Evolutionary conservation across 2,329 filamentous ascomycete species (phyloP), one percentile per base, ranked within the genome.

Genomic region (Pseudofabraea citricarpa): DNA sequence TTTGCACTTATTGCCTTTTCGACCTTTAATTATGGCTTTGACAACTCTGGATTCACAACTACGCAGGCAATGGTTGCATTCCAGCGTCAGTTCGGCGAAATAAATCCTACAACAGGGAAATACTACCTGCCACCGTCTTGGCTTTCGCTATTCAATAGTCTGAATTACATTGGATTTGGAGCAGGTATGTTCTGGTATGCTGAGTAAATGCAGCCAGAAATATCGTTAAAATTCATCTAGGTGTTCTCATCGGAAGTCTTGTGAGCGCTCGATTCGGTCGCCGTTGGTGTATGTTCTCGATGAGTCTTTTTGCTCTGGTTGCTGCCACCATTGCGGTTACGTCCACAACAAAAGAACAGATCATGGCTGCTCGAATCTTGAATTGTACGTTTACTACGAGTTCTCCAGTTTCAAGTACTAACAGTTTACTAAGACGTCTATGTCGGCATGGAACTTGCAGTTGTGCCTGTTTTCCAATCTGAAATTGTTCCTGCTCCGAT

Each of bases 21-120:
- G 0, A 56, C 56, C 1, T 62, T 67, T 41, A 68, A 67, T 43
- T 69, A 66, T 59, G 65, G 65, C 16, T 67, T 68, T 19, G 65
- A 68, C 41, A 64, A 67, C 33, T 59, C 64, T 35, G 65, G 55
- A 0, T 65, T 65, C 36, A 56, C 63, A 0, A 62, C 57, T 0
- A 63, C 60, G 0, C 64, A 67, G 47, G 61, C 65, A 2, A 68
- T 68, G 66, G 49, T 59, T 13, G 39, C 61, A 2, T 68, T 65
- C 40, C 54, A 55, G 5, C 51, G 49, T n/a, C 57, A 62, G 18
- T 67, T 67, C 39, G 64, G 65, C 0, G 47, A 53, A 3, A 60
- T 50, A 21, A 45, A 64, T 27, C 21, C 46, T 4, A 35, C 46
- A 36, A 47, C 41, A 2, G 45, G 51, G 2, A 43, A 42, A 7